A percentile compares a stretch with the other conserved stretches of the same genome.
phyloP scores from a whole-genome alignment of 2,329 filamentous ascomycete species.

The Diatrype stigma region DNA sequence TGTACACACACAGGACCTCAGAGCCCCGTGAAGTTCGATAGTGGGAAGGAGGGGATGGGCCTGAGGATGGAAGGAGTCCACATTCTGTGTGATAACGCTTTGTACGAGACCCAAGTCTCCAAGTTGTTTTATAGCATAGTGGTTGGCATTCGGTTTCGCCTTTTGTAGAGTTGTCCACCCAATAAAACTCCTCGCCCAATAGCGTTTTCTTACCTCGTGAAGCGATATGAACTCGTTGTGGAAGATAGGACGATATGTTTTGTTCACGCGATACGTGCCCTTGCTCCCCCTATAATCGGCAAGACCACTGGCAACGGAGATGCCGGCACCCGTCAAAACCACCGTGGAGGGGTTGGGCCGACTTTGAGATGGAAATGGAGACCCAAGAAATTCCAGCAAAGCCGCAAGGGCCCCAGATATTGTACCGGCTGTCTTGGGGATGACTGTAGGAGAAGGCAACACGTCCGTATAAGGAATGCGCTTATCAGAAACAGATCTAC shows the following conservation, averaged over 20 bases:
- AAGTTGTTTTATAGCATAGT: constrained; percentile 71
- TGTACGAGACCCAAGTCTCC: constrained; percentile 68
- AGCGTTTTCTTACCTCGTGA: constrained; percentile 84
- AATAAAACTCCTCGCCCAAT: constrained; percentile 93
- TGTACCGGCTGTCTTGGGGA: constrained; percentile 68
- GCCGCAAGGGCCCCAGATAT: constrained; percentile 71
- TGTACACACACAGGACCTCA: constrained; percentile 76
- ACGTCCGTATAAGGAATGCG: constrained; percentile 88
- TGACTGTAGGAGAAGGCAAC: constrained; percentile 68
- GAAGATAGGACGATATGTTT: constrained; percentile 86
- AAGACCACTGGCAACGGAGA: constrained; percentile 88
- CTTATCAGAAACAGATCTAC: constrained; percentile 69
- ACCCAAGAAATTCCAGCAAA: constrained; percentile 69
- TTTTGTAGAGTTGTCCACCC: constrained; percentile 82
- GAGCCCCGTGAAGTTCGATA: constrained; percentile 86
- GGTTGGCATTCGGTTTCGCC: constrained; percentile 74
- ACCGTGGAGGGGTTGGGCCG: constrained; percentile 45
- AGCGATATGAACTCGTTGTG: constrained; percentile 80
- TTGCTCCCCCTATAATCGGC: constrained; percentile 88
- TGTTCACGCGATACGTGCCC: constrained; percentile 91
- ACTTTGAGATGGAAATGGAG: constrained; percentile 51
- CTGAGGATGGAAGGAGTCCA: constrained; percentile 84
- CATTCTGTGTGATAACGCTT: constrained; percentile 88
- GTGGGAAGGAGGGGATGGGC: constrained; percentile 73
- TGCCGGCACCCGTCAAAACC: constrained; percentile 74